Conservation (phyloP, 306 rosid species). For the Rosa chinensis region DNA sequence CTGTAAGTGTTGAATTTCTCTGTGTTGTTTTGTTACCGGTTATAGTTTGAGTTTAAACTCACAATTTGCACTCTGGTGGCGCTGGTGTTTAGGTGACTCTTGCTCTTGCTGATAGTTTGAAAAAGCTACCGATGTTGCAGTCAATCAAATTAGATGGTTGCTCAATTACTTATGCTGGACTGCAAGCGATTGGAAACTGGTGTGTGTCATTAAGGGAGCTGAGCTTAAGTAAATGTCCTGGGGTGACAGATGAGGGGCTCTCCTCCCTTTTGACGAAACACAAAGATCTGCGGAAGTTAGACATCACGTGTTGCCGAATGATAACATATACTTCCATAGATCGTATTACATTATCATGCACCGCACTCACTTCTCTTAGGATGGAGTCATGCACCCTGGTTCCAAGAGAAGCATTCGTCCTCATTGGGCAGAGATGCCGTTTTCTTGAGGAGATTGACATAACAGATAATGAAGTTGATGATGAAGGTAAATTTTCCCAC, state of each 20-base stretch:
- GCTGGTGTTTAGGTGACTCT: conserved; percentile 66
- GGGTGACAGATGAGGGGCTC: conserved; percentile 81
- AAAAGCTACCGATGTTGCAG: conserved; percentile 65
- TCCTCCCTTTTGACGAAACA: conserved; percentile 67
- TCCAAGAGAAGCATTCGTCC: conserved; percentile 63
- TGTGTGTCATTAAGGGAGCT: conserved; percentile 64
- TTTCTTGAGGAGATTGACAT: conserved; percentile 81
- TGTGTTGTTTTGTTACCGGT: neutral
- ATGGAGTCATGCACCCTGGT: conserved; percentile 92
- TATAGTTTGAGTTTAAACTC: conserved; percentile 17
- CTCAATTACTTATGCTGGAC: conserved; percentile 56
- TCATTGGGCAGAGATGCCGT: conserved; percentile 68
- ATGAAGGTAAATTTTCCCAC: conserved; percentile 59
- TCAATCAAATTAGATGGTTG: conserved; percentile 80
- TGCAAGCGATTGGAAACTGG: conserved; percentile 75
- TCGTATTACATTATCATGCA: conserved; percentile 64
- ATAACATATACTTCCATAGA: conserved; percentile 71
- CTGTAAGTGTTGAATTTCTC: conserved; percentile 51
- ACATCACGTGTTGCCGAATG: conserved; percentile 89
- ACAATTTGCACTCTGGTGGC: neutral
- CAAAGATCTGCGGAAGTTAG: conserved; percentile 77
- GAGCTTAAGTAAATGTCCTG: conserved; percentile 86
- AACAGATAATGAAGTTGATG: conserved; percentile 87
- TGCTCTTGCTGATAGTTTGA: conserved; percentile 66
- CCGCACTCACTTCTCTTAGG: conserved; percentile 63